phyloP scores from a whole-genome alignment of 73 alveolate species.

The Symbiodinium pilosum region DNA sequence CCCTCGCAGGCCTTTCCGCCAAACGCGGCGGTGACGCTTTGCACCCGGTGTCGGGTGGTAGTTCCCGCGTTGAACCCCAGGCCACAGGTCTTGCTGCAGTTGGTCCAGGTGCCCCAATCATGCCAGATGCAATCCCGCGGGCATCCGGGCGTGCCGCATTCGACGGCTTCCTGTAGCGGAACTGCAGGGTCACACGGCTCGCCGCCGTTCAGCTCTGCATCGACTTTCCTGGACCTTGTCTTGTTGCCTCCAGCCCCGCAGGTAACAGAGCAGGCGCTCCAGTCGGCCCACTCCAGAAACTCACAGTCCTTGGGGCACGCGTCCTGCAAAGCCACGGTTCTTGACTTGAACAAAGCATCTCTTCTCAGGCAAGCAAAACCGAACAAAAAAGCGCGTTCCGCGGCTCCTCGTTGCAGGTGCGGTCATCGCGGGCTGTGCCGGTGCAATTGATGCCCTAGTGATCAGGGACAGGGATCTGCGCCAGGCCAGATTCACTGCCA shows the following conservation, averaged over 20 bases:
- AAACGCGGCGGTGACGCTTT: slow-evolving; percentile 39
- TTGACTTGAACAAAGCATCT: background rate
- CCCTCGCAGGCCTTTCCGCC: slow-evolving; percentile 51
- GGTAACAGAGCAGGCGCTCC: slow-evolving; percentile 31
- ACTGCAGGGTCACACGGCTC: slow-evolving; percentile 49
- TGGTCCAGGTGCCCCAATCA: slow-evolving; percentile 71
- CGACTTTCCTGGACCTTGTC: slow-evolving; percentile 37
- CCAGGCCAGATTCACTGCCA: background rate
- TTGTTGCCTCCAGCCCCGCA: slow-evolving; percentile 42
- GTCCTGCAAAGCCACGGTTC: background rate
- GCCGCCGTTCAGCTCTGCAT: slow-evolving; percentile 36
- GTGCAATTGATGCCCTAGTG: slow-evolving; percentile 27
- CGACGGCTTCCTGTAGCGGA: slow-evolving; percentile 3
- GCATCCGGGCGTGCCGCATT: slow-evolving; percentile 47
- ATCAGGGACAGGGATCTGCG: background rate
- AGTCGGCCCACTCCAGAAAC: slow-evolving; percentile 65
- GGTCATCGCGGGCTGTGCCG: slow-evolving; percentile 17
- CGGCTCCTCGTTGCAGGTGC: slow-evolving; percentile 55
- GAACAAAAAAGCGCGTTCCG: background rate
- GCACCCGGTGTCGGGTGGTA: slow-evolving; percentile 50
- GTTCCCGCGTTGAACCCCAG: background rate
- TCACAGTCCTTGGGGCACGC: slow-evolving; percentile 57
- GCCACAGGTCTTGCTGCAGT: slow-evolving; percentile 42
- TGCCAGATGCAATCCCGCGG: slow-evolving; percentile 49
- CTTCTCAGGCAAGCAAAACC: too few relatives aligned